phyloP scores from a whole-genome alignment of 2,329 filamentous ascomycete genomes.

The Claviceps arundinis region DNA sequence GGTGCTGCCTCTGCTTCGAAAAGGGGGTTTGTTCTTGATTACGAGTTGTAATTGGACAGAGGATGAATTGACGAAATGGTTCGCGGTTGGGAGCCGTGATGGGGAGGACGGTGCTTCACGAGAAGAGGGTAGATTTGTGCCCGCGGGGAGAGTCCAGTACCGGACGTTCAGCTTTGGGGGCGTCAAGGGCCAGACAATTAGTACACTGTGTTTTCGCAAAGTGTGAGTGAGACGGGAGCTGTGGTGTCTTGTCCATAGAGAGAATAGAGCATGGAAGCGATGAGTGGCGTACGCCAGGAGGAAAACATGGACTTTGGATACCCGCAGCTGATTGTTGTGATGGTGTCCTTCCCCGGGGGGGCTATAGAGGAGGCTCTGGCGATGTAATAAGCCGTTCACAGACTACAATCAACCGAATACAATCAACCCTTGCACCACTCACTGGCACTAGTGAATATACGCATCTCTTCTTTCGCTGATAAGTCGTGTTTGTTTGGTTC shows the following conservation, averaged over 20 bases:
- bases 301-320: too few relatives aligned
- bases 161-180: constrained; percentile 83
- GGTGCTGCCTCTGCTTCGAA: constrained; percentile 54
- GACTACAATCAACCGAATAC: too few relatives aligned
- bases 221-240: constrained; percentile 4
- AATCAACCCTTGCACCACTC: too few relatives aligned
- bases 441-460: not conserved
- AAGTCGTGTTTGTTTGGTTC: not conserved
- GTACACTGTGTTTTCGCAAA: constrained; percentile 66
- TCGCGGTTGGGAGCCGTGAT: constrained; percentile 29
- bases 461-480: not conserved
- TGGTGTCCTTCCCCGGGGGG: too few relatives aligned
- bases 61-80: constrained; percentile 70
- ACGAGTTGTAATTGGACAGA: constrained; percentile 99
- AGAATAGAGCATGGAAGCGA: too few relatives aligned
- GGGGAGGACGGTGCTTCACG: too few relatives aligned
- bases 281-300: too few relatives aligned
- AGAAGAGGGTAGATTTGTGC: constrained; percentile 33
- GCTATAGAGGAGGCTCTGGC: too few relatives aligned
- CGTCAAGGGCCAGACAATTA: constrained; percentile 76
- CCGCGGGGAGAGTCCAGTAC: constrained; percentile 62
- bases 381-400: too few relatives aligned
- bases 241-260: too few relatives aligned
- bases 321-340: too few relatives aligned
- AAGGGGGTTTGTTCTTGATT: constrained; percentile 63